A percentile compares a stretch with the other conserved stretches of the same genome.
These are phyloP conservation scores for Botrytis aclada DNA, from an alignment of 2,329 filamentous ascomycete species.

Conservation along the genomic window DNA sequence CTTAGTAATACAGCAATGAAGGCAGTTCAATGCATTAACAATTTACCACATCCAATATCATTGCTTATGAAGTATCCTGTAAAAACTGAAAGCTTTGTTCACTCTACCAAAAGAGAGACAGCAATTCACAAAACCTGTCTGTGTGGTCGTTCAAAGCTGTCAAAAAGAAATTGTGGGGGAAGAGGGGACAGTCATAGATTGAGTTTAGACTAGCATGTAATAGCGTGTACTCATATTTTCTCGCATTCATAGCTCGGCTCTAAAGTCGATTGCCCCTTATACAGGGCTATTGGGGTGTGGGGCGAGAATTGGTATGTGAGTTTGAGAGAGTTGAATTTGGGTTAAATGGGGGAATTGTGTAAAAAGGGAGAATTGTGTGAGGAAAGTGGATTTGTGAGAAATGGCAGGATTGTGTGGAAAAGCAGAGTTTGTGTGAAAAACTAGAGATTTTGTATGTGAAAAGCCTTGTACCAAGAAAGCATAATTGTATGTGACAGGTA, in stretches of 20 bases:
- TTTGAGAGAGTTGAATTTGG: too few relatives aligned
- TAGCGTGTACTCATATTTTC: neutral
- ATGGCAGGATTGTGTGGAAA: too few relatives aligned
- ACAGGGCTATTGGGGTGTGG: too few relatives aligned
- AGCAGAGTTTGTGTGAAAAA: too few relatives aligned
- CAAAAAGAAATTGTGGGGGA: neutral
- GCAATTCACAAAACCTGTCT: neutral
- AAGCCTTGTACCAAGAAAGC: too few relatives aligned
- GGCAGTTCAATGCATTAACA: neutral
- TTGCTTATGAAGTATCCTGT: neutral
- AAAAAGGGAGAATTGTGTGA: too few relatives aligned
- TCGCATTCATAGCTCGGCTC: neutral
- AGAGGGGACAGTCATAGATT: rapidly evolving
- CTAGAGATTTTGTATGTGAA: too few relatives aligned
- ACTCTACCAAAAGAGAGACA: neutral
- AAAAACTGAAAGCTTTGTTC: neutral
- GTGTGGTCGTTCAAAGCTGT: neutral
- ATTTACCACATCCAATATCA: too few relatives aligned
- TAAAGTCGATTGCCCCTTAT: neutral
- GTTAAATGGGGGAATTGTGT: too few relatives aligned
- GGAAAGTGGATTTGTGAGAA: too few relatives aligned
- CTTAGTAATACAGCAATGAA: neutral
- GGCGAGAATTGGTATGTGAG: too few relatives aligned
- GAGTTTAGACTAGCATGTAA: neutral
- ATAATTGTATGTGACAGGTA: too few relatives aligned